Evolutionary conservation across 169 alveolate species (phyloP), one percentile per base, ranked within the genome.

Genomic region (Babesia caballi): DNA sequence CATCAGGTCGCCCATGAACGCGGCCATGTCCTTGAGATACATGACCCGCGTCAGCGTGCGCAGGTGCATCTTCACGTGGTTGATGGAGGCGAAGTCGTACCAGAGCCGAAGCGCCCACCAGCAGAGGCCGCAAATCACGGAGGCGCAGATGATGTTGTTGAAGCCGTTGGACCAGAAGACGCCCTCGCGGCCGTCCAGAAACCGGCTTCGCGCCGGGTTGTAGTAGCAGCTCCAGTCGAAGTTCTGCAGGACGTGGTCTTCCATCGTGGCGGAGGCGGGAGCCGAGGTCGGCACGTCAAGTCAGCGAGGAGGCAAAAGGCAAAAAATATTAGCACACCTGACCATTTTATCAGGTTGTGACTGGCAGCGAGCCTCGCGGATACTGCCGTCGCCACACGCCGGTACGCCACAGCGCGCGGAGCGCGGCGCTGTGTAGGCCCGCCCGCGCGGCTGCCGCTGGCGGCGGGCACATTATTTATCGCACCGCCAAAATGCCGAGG

Each of bases 11-110:
- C 35, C 49, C 14, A 72, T 42, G 50, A 30, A 78, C 57, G 70
- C 83, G 9, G 83, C 83, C 87, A 78, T 40, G 36, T 49, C 84
- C 11, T 68, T 56, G 35, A 78, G 66, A 38, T 78, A 78, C 38
- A 78, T 23, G 11, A 70, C 72, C 57, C 47, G 58, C 14, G 54
- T 84, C 32, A 38, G 21, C 2, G 21, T 6, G 19, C 53, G 70
- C 59, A 78, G 40, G 14, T 78, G 41, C 27, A 25, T 32, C 49
- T 47, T 41, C 1, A 51, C 40, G 23, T 59, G 66, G 33, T 51
- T 52, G 8, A 78, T 58, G 14, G 87, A 54, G 49, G 53, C 14
- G 78, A 63, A 69, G 23, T 68, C 78, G 19, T 21, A 4, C 57
- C 66, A 51, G 5, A 78, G 61, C 28, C 67, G 40, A 28, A 38